These are phyloP conservation scores for Coniella vitis DNA, from an alignment of 2,329 filamentous ascomycete genomes.

Conservation along the genomic window DNA sequence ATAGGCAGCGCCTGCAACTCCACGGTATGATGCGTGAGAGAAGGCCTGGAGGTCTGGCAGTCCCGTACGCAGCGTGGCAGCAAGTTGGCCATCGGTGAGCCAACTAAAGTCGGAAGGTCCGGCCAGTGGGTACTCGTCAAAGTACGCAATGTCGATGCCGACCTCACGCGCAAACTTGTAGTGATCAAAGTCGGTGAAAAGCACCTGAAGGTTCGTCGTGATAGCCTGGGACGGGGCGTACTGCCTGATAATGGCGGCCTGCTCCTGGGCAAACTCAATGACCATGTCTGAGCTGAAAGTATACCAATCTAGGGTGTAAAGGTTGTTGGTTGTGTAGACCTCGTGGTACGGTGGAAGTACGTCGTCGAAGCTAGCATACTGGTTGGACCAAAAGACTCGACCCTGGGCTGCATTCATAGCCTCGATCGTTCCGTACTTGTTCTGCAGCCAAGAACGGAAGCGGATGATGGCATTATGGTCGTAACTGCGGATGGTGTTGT, in stretches of 20 bases:
- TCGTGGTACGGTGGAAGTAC: constrained; percentile 19
- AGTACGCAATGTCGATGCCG: constrained; percentile 19
- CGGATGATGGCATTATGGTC: constrained; percentile 17
- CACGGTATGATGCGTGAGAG: constrained; percentile 19
- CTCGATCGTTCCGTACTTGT: constrained; percentile 20
- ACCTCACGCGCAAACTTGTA: constrained; percentile 19
- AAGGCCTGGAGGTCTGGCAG: constrained; percentile 20
- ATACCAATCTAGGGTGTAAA: constrained; percentile 20
- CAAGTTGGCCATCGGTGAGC: constrained; percentile 16
- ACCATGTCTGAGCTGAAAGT: constrained; percentile 21
- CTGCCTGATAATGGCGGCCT: constrained; percentile 17
- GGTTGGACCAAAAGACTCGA: constrained; percentile 20
- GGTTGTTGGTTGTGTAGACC: constrained; percentile 20
- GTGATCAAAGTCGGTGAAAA: constrained; percentile 19
- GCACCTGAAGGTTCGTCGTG: constrained; percentile 20
- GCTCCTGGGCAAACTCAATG: constrained; percentile 20
- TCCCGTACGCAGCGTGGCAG: constrained; percentile 17
- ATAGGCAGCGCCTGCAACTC: constrained; percentile 19
- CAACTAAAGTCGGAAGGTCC: constrained; percentile 13
- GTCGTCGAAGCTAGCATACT: constrained; percentile 19
- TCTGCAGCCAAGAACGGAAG: constrained; percentile 19
- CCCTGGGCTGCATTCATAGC: constrained; percentile 19
- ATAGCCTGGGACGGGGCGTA: constrained; percentile 18
- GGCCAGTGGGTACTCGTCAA: constrained; percentile 19
- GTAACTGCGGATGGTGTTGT: constrained; percentile 18